A percentile compares a stretch with the other conserved stretches of the same genome.
phyloP scores from a whole-genome alignment of 2,329 filamentous ascomycete species.

The Xylariaceae sp. region DNA sequence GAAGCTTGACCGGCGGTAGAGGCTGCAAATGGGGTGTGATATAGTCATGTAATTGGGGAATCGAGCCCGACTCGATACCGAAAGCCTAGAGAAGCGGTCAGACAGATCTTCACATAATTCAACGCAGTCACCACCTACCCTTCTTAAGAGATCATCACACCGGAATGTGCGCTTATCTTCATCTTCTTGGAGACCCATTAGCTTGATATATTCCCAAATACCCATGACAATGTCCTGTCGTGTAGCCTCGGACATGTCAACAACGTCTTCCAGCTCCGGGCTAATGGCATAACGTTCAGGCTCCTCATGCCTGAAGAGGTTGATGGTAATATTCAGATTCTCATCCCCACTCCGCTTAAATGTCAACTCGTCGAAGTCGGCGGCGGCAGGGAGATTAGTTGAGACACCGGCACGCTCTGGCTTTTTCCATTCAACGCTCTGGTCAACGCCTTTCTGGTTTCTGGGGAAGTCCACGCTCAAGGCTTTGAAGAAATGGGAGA shows the following conservation, averaged over 20 bases:
- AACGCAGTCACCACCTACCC: constrained; percentile 55
- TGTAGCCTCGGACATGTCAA: constrained; percentile 86
- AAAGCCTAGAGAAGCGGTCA: constrained; percentile 55
- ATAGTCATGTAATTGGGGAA: constrained; percentile 82
- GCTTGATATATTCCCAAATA: constrained; percentile 92
- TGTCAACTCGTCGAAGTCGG: constrained; percentile 86
- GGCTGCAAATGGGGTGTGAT: constrained; percentile 77
- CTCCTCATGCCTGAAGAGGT: constrained; percentile 79
- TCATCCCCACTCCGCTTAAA: constrained; percentile 93
- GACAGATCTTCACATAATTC: constrained; percentile 7
- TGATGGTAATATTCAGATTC: constrained; percentile 88
- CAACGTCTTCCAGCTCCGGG: constrained; percentile 76
- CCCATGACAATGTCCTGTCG: constrained; percentile 86
- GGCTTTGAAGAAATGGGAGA: constrained; percentile 83
- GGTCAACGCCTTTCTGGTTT: constrained; percentile 59
- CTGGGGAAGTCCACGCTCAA: constrained; percentile 75
- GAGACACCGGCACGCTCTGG: constrained; percentile 60
- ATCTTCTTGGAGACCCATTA: constrained; percentile 85
- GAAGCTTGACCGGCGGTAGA: constrained; percentile 78
- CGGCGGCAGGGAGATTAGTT: constrained; percentile 61
- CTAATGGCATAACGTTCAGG: constrained; percentile 84
- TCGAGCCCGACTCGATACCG: constrained; percentile 78
- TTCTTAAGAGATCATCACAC: constrained; percentile 80
- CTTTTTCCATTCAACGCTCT: constrained; percentile 84
- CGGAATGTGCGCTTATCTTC: constrained; percentile 92